Conservation (phyloP, 805 yeast species). For the Spathaspora hagerdaliae region DNA sequence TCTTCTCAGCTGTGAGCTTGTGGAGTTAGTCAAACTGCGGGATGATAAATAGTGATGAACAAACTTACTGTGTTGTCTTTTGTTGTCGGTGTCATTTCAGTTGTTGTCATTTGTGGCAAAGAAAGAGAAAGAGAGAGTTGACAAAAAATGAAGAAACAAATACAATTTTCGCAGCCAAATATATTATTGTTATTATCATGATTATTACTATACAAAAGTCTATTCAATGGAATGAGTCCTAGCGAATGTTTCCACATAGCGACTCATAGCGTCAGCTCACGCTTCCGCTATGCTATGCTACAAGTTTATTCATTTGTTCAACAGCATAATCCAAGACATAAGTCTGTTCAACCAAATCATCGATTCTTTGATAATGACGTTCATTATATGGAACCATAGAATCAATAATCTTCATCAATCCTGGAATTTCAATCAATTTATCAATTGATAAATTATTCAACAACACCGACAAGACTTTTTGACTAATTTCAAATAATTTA, state of each 20-base stretch:
- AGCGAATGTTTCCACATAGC: no score
- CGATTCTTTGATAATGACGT: constrained; percentile 76
- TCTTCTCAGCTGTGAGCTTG: constrained; percentile 16
- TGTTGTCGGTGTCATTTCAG: background rate
- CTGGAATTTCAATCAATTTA: constrained; percentile 58
- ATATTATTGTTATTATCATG: no score
- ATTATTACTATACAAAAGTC: background rate
- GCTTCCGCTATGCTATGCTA: constrained; percentile 1
- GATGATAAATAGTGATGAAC: background rate
- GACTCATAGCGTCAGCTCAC: no score
- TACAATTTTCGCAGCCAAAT: background rate
- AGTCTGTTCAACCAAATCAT: constrained; percentile 79
- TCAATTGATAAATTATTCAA: constrained; percentile 53
- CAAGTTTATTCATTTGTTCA: constrained; percentile 56
- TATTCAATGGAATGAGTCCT: no score
- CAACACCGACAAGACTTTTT: constrained; percentile 65
- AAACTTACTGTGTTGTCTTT: background rate
- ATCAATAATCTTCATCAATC: constrained; percentile 64
- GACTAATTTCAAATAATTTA: constrained; percentile 75
- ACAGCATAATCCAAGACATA: constrained; percentile 81
- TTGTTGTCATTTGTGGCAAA: background rate
- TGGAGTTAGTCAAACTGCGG: background rate
- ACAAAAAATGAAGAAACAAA: no score
- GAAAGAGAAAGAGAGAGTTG: background rate
- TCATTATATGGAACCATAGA: constrained; percentile 84